Evolutionary conservation across 2,329 filamentous ascomycete genomes (phyloP).

Genomic region (Dactylellina cionopaga): DNA sequence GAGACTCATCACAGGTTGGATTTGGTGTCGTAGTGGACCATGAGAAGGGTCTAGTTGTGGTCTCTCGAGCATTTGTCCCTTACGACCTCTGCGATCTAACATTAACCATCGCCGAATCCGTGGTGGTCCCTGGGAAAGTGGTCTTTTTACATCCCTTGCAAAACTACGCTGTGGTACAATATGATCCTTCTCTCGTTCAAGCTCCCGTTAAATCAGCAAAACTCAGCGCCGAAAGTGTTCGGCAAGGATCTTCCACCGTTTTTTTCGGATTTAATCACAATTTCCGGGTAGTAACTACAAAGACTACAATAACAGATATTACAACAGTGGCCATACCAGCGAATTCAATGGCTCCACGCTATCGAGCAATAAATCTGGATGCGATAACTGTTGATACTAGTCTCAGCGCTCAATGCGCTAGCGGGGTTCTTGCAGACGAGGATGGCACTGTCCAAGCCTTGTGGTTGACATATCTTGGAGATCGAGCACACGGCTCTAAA

Average conservation of each 20-base stretch:
- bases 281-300: conserved; percentile 88
- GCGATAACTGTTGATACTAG: conserved; percentile 97
- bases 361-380: conserved; percentile 93
- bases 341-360: conserved; percentile 88
- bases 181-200: conserved; percentile 91
- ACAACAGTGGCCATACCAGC: conserved; percentile 96
- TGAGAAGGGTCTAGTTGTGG: conserved; percentile 91
- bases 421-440: conserved; percentile 87
- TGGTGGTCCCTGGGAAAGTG: conserved; percentile 92
- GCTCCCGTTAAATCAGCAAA: conserved; percentile 90
- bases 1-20: conserved; percentile 68
- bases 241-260: conserved; percentile 91
- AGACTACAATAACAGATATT: conserved; percentile 95
- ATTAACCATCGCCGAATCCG: conserved; percentile 94
- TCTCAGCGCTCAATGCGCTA: conserved; percentile 89
- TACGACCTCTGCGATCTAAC: conserved; percentile 97
- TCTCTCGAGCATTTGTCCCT: conserved; percentile 91
- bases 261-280: conserved; percentile 99
- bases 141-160: conserved; percentile 96
- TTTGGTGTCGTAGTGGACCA: conserved; percentile 98
- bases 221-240: conserved; percentile 81
- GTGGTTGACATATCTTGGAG: conserved; percentile 96
- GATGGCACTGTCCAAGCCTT: conserved; percentile 93
- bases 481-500: conserved; percentile 75
- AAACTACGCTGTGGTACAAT: conserved; percentile 95